These are phyloP conservation scores for Lobosporangium transversale DNA, from an alignment of 192 early-diverging fungal species.

Conservation along the genomic window DNA sequence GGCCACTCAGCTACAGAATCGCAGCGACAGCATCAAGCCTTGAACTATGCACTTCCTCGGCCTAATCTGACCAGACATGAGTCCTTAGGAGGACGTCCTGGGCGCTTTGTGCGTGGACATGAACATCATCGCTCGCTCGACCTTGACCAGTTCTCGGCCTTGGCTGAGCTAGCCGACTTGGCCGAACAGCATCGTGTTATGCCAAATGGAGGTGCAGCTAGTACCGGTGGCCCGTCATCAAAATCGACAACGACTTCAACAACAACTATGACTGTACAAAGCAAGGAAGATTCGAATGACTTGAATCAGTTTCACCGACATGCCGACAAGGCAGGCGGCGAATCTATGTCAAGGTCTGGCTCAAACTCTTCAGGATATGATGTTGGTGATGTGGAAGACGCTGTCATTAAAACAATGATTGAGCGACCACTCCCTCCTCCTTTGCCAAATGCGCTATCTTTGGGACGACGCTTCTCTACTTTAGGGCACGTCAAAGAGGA, in stretches of 20 bases:
- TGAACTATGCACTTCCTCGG: constrained; percentile 19
- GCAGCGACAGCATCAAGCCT: constrained; percentile 14
- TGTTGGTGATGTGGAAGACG: constrained; percentile 30
- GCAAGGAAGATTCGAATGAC: constrained; percentile 11
- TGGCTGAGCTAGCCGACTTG: constrained; percentile 44
- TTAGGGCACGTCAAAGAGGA: constrained; percentile 47
- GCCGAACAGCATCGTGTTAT: constrained; percentile 33
- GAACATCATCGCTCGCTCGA: constrained; percentile 46
- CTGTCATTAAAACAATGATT: constrained; percentile 43
- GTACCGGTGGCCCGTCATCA: not conserved
- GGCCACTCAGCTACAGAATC: not conserved
- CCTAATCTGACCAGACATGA: constrained; percentile 18
- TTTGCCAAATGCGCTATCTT: not conserved
- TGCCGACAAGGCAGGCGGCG: constrained; percentile 7
- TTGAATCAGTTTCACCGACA: constrained; percentile 3
- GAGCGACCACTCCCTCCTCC: constrained; percentile 18
- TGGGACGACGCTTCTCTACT: constrained; percentile 45
- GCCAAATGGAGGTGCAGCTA: constrained; percentile 6
- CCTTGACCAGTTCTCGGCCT: constrained; percentile 35
- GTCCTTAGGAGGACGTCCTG: not conserved
- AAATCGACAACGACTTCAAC: not conserved
- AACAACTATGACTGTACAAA: constrained; percentile 13
- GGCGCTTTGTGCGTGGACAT: constrained; percentile 31
- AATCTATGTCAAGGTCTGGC: constrained; percentile 29
- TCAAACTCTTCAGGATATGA: constrained; percentile 20